phyloP scores from a whole-genome alignment of 306 rosid species.

The Corylus heterophylla region DNA sequence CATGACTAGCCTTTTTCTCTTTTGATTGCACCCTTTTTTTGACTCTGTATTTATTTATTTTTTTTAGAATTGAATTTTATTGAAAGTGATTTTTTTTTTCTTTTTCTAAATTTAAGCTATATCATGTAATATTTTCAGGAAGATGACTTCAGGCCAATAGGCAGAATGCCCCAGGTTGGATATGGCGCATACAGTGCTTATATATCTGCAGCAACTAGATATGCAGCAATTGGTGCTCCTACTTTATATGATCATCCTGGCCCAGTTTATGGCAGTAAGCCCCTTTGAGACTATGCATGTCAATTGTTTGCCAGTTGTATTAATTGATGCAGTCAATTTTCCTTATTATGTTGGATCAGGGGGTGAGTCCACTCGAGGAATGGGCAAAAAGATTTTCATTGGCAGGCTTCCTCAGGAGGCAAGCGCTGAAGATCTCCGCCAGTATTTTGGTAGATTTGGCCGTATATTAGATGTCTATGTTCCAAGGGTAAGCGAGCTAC shows the following conservation, averaged over 20 bases:
- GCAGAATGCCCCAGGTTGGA: conserved; percentile 80
- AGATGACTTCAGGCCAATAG: conserved; percentile 79
- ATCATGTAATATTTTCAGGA: conserved; percentile 53
- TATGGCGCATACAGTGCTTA: conserved; percentile 97
- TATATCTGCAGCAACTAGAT: conserved; percentile 93
- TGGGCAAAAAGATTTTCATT: conserved; percentile 80
- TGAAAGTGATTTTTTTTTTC: not conserved
- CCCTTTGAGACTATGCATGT: conserved; percentile 3
- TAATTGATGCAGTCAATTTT: conserved; percentile 16
- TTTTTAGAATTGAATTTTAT: not conserved
- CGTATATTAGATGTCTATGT: conserved; percentile 83
- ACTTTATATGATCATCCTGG: conserved; percentile 91
- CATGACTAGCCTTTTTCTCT: conserved; percentile 16
- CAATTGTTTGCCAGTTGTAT: conserved; percentile 15
- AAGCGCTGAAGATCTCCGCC: conserved; percentile 82
- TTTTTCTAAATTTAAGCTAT: not conserved
- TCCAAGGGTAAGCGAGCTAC: conserved; percentile 65
- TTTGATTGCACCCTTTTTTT: not conserved
- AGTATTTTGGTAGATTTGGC: conserved; percentile 91
- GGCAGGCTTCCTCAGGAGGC: conserved; percentile 94
- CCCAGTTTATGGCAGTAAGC: conserved; percentile 84
- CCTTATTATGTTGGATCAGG: conserved; percentile 46
- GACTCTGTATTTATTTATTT: not conserved
- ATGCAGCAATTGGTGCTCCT: conserved; percentile 96
- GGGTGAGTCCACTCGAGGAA: conserved; percentile 70